Percentiles rank a stretch among this genome's conserved stretches.
These are phyloP conservation scores for Tephrocybe sp. DNA, from an alignment of 768 basidiomycete species.

Conservation along the genomic window DNA sequence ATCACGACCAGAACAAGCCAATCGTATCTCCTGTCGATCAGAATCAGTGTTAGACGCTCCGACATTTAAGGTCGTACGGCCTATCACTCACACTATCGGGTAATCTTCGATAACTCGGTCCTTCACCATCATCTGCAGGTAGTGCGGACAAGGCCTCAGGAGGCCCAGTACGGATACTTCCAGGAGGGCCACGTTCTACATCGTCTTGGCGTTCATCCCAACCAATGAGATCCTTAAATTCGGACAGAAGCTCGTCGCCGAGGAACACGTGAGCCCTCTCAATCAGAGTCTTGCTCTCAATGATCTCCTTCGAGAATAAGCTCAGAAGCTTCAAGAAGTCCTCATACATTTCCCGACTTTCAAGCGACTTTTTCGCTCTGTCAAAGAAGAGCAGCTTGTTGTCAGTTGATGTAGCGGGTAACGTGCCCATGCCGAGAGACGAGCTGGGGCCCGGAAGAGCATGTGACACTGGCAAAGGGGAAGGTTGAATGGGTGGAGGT, in stretches of 20 bases:
- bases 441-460: conserved; percentile 21
- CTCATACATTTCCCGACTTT: conserved; percentile 76
- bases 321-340: conserved; percentile 94
- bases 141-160: conserved; percentile 76
- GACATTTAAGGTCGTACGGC: background rate
- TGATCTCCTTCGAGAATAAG: conserved; percentile 88
- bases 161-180: conserved; percentile 72
- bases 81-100: conserved; percentile 74
- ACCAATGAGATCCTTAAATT: conserved; percentile 85
- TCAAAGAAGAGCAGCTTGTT: conserved; percentile 95
- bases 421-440: conserved; percentile 27
- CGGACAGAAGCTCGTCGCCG: conserved; percentile 73
- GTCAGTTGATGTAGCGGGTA: conserved; percentile 46
- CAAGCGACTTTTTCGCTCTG: conserved; percentile 78
- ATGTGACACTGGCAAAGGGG: conserved; percentile 18
- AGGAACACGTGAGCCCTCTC: conserved; percentile 81
- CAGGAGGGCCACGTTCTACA: conserved; percentile 68
- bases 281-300: conserved; percentile 80
- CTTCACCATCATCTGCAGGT: conserved; percentile 81
- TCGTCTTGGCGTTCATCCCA: conserved; percentile 68
- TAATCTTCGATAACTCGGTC: conserved; percentile 90
- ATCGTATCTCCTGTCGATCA: conserved; percentile 66
- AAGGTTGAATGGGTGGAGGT: conserved; percentile 15
- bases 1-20: conserved; percentile 94
- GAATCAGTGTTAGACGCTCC: conserved; percentile 3